These are phyloP conservation scores for Chalara sp. DNA, from an alignment of 2,329 filamentous ascomycete species.

Conservation along the genomic window DNA sequence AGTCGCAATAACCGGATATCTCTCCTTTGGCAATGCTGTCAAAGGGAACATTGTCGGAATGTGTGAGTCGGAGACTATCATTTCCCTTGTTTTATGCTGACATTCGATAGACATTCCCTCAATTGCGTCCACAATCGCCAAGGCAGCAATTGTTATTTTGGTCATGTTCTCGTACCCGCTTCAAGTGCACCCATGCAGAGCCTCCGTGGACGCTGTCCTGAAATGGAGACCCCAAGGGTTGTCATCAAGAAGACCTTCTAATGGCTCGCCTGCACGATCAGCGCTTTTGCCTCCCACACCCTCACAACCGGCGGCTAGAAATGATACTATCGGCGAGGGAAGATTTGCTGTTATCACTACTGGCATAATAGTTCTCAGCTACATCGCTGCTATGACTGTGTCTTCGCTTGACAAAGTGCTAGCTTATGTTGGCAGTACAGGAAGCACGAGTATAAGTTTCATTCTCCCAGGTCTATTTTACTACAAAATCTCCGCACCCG, in stretches of 20 bases:
- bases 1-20: constrained; percentile 89
- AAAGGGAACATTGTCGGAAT: constrained; percentile 90
- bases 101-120: constrained; percentile 54
- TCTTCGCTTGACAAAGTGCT: constrained; percentile 84
- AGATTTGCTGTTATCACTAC: constrained; percentile 89
- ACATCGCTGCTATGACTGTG: constrained; percentile 85
- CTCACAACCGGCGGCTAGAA: constrained; percentile 39
- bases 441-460: constrained; percentile 92
- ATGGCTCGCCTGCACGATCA: constrained; percentile 30
- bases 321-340: constrained; percentile 69
- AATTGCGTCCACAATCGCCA: constrained; percentile 81
- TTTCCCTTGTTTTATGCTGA: constrained; percentile 4
- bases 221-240: constrained; percentile 70
- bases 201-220: constrained; percentile 89
- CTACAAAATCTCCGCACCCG: constrained; percentile 93
- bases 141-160: constrained; percentile 89
- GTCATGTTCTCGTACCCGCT: constrained; percentile 96
- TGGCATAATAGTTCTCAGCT: constrained; percentile 74
- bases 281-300: constrained; percentile 36
- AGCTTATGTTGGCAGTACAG: constrained; percentile 91
- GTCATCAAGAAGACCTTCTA: constrained; percentile 27
- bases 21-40: constrained; percentile 88
- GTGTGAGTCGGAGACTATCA: constrained; percentile 52
- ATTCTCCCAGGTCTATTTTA: constrained; percentile 95
- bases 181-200: constrained; percentile 91